Evolutionary conservation across 2,329 filamentous ascomycete genomes (phyloP), one percentile per base, ranked within the genome.

Genomic region (Aspergillus sp.): DNA sequence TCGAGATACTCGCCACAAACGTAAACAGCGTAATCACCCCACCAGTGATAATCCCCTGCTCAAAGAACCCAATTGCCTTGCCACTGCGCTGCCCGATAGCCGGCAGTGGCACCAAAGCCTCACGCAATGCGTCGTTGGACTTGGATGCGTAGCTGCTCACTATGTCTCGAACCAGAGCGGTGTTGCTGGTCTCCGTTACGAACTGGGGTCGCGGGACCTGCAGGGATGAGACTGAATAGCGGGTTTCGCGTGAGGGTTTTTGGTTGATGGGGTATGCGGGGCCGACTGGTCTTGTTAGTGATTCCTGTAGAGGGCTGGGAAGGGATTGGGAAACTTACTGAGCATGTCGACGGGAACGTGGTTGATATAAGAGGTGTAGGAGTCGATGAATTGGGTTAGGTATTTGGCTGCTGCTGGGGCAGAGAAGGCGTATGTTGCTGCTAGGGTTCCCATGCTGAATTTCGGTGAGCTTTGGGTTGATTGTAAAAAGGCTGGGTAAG

Each of bases 301-400:
- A 8, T 19, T 2, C 10, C 1, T 19, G 10, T 8, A 13, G 15
- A 10, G 25, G 13, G 19, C 6, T 13, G 3, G n/a, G 2, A 15
- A 8, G 6, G 5, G 15, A 8, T 6, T 11, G 3, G 8, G 15
- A 7, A n/a, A 72, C 56, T 70, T 71, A 70, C 80, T 66, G 3
- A 88, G 79, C 2, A 88, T 73, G 36, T 83, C 78, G 2, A 75
- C 63, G 0, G 86, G 86, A 6, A 88, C 78, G 55, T 86, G 82
- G 69, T 88, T 88, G 58, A 85, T 74, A 67, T 82, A 84, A 0
- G 82, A 81, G 0, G 81, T 69, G 11, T 81, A 74, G 2, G 84
- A 76, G 8, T 77, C 67, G 38, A 88, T 73, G 69, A 84, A 86
- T 63, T 88, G 84, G 7, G 79, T 77, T 4, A 88, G 76, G 63